Base-by-base conservation (phyloP, 108 stramenopile species). In the Pinguiococcus pyrenoidosus region DNA sequence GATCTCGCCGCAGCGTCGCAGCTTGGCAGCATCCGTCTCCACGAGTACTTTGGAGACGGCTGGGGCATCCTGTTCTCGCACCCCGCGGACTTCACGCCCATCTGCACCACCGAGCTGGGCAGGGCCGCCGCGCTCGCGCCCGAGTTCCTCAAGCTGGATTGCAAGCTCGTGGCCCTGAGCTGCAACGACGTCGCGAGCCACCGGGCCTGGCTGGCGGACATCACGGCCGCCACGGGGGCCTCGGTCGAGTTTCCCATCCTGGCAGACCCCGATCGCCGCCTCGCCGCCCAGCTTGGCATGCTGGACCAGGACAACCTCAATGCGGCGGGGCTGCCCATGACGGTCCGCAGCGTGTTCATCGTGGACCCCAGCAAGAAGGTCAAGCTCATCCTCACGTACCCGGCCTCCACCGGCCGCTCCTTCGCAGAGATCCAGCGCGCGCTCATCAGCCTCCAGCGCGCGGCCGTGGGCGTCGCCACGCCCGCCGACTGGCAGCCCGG, bases 51-150 rank as follows among this genome's bases (percentile, higher is more conserved):
- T 37, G 69, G 77, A 41, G 80, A 77, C 44, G 76, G 74, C 37
- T 83, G 82, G 84, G 77, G 72, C 43, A 65, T 83, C 45, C 64
- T 85, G 7, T 76, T 80, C 56, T 60, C 70, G 29, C 82, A 83
- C 44, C 84, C 82, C 5, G 79, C 79, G 24, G 81, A 82, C 46
- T 82, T 81, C 49, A 81, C 79, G 9, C 81, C 84, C 10, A 80
- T 85, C 25, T 84, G 83, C 57, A 87, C 85, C 18, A 87, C 85
- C 12, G 86, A 87, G 48, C 68, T 87, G 42, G 84, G 83, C 6
- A 60, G 70, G 26, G 54, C 77, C 3, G 80, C 81, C 17, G 44
- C 71, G 41, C 69, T 74, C 37, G 39, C 66, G 29, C 74, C 74
- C 17, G 73, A 80, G 40, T 69, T 84, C 18, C 30, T 26, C 9